These are phyloP conservation scores for Calonectria hawksworthii DNA, from an alignment of 2,329 filamentous ascomycete species.

Conservation along the genomic window DNA sequence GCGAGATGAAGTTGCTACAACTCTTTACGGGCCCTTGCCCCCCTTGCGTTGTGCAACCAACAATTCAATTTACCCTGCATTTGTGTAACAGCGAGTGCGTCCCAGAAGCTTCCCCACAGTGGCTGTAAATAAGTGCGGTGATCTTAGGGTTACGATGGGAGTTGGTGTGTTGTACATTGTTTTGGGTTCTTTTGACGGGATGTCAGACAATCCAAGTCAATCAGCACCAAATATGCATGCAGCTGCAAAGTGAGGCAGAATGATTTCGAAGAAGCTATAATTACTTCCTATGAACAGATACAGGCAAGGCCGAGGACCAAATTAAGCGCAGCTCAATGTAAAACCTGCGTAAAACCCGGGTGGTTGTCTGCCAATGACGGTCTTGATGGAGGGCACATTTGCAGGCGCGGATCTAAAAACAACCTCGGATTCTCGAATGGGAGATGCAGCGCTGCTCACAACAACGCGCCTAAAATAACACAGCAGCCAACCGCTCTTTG, in stretches of 20 bases:
- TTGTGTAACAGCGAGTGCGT: not conserved
- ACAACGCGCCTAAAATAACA: slow-evolving; percentile 38
- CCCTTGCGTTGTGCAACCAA: slow-evolving; percentile 6
- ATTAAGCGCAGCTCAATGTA: not conserved
- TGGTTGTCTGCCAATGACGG: not conserved
- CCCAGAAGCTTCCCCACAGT: not conserved
- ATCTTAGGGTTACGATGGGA: not conserved
- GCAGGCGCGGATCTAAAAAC: not conserved
- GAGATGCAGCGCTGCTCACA: slow-evolving; percentile 1
- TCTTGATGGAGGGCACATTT: not conserved
- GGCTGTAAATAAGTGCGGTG: not conserved
- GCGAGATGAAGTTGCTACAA: not conserved
- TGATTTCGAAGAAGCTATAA: not conserved
- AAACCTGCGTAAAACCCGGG: not conserved
- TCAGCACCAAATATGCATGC: not conserved
- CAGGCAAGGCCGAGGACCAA: not conserved
- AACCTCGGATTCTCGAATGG: not conserved
- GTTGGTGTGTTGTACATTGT: not conserved
- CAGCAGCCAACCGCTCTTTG: slow-evolving; percentile 34
- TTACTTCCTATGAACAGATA: not conserved
- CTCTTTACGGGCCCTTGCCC: not conserved
- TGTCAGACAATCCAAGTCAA: not conserved
- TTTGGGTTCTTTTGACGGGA: not conserved
- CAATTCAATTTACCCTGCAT: not conserved
- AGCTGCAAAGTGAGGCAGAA: not conserved